Evolutionary conservation across 495 filamentous ascomycete species (phyloP).

Genomic region (Poronia punctata): DNA sequence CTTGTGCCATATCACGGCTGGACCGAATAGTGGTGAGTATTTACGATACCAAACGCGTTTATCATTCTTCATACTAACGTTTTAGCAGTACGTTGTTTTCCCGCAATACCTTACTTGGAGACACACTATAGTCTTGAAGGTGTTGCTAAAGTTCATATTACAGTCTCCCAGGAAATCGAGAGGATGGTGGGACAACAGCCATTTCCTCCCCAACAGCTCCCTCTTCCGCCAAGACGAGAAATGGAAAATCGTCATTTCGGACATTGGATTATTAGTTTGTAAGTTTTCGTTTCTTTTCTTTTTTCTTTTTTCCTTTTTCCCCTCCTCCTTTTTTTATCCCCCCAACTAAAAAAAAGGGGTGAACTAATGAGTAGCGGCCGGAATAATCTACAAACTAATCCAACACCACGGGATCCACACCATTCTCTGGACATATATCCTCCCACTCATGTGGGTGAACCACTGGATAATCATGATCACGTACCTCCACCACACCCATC

Average conservation of each 20-base stretch:
- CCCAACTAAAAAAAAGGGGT: too few species aligned
- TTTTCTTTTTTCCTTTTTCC: too few species aligned
- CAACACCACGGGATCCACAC: conserved; percentile 40
- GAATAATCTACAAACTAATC: conserved; percentile 31
- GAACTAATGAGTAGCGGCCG: conserved; percentile 37
- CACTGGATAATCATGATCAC: conserved; percentile 52
- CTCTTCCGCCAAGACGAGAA: conserved; percentile 53
- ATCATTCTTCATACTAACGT: neutral
- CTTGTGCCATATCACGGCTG: conserved; percentile 46
- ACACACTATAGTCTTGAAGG: neutral
- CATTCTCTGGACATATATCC: conserved; percentile 39
- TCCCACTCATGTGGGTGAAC: conserved; percentile 53
- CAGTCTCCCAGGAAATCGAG: conserved; percentile 40
- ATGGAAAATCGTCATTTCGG: conserved; percentile 47
- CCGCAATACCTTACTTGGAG: neutral
- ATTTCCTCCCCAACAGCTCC: conserved; percentile 25
- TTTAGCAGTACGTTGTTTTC: neutral
- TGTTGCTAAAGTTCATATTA: too few species aligned
- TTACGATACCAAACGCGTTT: too few species aligned
- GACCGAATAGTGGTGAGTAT: conserved; percentile 23
- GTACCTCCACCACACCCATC: conserved; percentile 58
- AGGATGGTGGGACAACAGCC: conserved; percentile 51
- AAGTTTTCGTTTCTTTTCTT: too few species aligned
- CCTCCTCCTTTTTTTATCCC: too few species aligned
- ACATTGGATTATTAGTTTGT: conserved; percentile 48